Base-by-base conservation (phyloP, 352 stramenopile genomes). In the Pythium pyrilobum region DNA sequence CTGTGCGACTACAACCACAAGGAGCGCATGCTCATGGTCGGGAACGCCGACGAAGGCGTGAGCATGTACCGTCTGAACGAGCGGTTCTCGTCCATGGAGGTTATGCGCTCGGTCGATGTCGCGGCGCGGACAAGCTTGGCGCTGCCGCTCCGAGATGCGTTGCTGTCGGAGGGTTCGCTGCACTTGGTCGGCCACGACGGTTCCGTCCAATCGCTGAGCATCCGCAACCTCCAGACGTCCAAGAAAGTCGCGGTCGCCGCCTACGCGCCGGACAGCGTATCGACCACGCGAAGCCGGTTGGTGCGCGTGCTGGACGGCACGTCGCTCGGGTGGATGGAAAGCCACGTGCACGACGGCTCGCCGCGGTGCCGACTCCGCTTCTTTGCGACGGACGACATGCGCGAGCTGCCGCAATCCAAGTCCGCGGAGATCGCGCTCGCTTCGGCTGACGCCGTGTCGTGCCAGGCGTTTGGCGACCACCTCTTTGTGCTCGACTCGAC, bases 221-320 rank as follows among this genome's bases (percentile, higher is more conserved):
- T 70, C 13, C 62, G 59, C 7, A 85, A 69, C 32, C 67, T 77
- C 40, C 74, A 85, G 46, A 71, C 64, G 8, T 85, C 74, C 56
- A 64, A 25, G 59, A 28, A 59, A 34, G 4, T 36, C 32, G 3
- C 52, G 48, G 28, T 24, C 25, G 7, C 7, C 29, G 29, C 29
- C 29, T 12, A 7, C 16, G 27, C 28, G 28, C 18, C 5, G 21
- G 28, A 44, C 23, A 25, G 6, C 4, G 16, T 32, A 2, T 42
- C 24, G 29, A 63, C 28, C 39, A 66, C 60, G 5, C 18, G 69
- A 3, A 69, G 77, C 28, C 23, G 49, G 20, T 51, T 64, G 18
- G 62, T 65, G 2, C 67, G 77, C 29, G 67, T 64, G 28, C 52
- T 77, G 45, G 9, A 57, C 46, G 0, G 46, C 60, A 7, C 52